phyloP scores from a whole-genome alignment of 495 filamentous ascomycete species.

The Astrothelium subdiscretum region DNA sequence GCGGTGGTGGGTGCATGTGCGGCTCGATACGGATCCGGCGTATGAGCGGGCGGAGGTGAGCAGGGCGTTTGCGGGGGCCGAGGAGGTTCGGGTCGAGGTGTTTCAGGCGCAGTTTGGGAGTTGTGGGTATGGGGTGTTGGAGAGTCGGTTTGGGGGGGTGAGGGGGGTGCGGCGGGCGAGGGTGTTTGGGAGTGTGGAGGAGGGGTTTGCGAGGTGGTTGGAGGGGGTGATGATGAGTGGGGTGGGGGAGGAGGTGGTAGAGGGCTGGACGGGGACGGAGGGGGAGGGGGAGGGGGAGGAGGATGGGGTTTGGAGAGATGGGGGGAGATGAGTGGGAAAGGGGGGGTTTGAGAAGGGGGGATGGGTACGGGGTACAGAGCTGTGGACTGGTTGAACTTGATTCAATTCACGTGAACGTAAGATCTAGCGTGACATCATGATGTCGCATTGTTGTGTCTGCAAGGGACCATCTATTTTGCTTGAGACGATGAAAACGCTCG shows the following conservation, averaged over 20 bases:
- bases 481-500: no score
- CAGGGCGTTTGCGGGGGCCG: constrained; percentile 31
- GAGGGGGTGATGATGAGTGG: constrained; percentile 32
- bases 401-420: background rate
- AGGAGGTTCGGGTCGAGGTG: constrained; percentile 36
- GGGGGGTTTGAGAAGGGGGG: background rate
- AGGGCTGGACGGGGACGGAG: constrained; percentile 8
- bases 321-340: constrained; percentile 7
- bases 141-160: constrained; percentile 39
- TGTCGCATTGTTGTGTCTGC: background rate
- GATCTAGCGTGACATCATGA: background rate
- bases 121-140: constrained; percentile 29
- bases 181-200: constrained; percentile 32
- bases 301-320: constrained; percentile 3
- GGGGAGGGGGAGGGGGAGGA: constrained; percentile 11
- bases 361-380: background rate
- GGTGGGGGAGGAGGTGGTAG: constrained; percentile 16
- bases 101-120: constrained; percentile 36
- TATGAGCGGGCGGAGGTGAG: constrained; percentile 21
- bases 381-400: background rate
- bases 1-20: constrained; percentile 23
- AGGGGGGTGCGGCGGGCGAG: constrained; percentile 35
- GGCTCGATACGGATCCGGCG: constrained; percentile 38
- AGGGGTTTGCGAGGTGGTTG: constrained; percentile 36
- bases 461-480: no score